These are phyloP conservation scores for Aquilaria agallochum DNA, from an alignment of 441 rosid genomes.

Conservation along the genomic window DNA sequence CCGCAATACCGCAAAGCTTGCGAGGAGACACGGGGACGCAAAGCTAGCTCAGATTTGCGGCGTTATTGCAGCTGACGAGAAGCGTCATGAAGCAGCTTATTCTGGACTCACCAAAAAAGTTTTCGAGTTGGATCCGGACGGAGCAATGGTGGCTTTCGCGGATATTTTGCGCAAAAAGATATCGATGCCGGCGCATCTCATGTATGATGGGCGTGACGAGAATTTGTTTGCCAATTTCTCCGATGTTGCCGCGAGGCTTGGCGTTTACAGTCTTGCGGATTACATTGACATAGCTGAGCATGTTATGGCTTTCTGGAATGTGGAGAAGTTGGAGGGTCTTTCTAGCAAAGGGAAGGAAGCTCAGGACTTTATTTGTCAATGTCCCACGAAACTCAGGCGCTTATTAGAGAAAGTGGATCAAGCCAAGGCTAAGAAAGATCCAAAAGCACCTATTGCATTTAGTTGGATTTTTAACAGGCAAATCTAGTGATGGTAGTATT, in stretches of 20 bases:
- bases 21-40: constrained; percentile 76
- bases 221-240: constrained; percentile 80
- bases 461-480: constrained; percentile 78
- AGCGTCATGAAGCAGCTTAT: constrained; percentile 95
- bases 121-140: constrained; percentile 84
- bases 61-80: constrained; percentile 86
- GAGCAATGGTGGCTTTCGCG: constrained; percentile 70
- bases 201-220: constrained; percentile 80
- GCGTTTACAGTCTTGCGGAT: constrained; percentile 83
- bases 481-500: constrained; percentile 17
- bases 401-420: constrained; percentile 78
- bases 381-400: constrained; percentile 68
- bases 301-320: constrained; percentile 86
- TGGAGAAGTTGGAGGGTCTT: constrained; percentile 57
- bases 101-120: constrained; percentile 88
- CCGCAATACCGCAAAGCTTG: constrained; percentile 92
- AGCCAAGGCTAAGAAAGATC: constrained; percentile 65
- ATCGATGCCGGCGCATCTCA: constrained; percentile 91
- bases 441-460: constrained; percentile 40
- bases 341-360: constrained; percentile 78
- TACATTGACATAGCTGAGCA: constrained; percentile 88
- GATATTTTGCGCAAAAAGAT: constrained; percentile 98
- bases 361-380: constrained; percentile 74
- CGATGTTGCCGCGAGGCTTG: constrained; percentile 81
- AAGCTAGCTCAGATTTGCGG: constrained; percentile 92